Percentiles rank a stretch among this genome's conserved stretches.
These are phyloP conservation scores for Ceratocystis albifundus DNA, from an alignment of 2,329 filamentous ascomycete species.

Conservation along the genomic window DNA sequence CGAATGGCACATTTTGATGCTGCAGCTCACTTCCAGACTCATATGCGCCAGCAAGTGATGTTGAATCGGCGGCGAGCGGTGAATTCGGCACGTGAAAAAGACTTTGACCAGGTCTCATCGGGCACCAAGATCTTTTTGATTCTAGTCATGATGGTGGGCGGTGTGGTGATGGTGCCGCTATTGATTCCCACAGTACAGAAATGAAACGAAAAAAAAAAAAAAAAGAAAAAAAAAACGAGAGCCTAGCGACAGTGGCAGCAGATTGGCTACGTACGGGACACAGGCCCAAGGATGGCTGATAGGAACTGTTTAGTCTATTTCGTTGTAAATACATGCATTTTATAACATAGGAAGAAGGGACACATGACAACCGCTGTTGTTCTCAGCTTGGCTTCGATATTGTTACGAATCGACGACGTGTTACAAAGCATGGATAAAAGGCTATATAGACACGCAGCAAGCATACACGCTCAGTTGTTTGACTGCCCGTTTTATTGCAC, in stretches of 20 bases:
- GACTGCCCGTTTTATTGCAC: neutral
- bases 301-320: neutral
- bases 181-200: neutral
- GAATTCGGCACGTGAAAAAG: constrained; percentile 3
- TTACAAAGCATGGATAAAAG: neutral
- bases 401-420: too few relatives aligned
- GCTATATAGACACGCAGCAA: neutral
- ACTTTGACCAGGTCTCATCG: constrained; percentile 1
- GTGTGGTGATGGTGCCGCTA: constrained; percentile 16
- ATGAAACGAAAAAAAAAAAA: neutral
- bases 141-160: constrained; percentile 16
- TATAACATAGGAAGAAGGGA: neutral
- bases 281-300: neutral
- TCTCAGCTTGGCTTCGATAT: too few relatives aligned
- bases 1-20: constrained; percentile 66
- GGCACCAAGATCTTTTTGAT: constrained; percentile 13
- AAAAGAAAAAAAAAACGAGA: neutral
- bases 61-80: constrained; percentile 25
- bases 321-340: neutral
- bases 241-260: neutral
- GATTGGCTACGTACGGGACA: neutral
- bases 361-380: too few relatives aligned
- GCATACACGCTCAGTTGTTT: too few relatives aligned
- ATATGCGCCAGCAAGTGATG: constrained; percentile 48
- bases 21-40: constrained; percentile 59